Evolutionary conservation across 148 eudicot genomes (phyloP).

Genomic region (Diospyros lotus): DNA sequence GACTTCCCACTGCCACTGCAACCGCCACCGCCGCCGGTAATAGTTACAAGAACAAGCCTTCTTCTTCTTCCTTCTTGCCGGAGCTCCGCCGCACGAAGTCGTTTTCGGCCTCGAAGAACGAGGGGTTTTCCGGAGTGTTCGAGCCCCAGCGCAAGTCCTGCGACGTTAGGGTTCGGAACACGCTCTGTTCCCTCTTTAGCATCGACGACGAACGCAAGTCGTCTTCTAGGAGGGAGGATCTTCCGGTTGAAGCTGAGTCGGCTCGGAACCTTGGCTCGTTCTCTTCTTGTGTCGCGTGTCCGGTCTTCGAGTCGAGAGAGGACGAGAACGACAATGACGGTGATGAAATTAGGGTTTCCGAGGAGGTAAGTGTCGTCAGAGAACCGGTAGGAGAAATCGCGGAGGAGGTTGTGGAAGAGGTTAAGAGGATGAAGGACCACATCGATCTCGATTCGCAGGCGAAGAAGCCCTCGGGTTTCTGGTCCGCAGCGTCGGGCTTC

Average conservation of each 20-base stretch:
- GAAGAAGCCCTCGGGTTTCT: slow-evolving; percentile 60
- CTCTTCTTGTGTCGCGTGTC: slow-evolving; percentile 8
- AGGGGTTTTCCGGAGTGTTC: slow-evolving; percentile 28
- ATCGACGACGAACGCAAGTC: slow-evolving; percentile 25
- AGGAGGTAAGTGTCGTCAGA: slow-evolving; percentile 14
- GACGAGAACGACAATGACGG: slow-evolving; percentile 29
- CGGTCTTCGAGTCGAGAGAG: slow-evolving; percentile 20
- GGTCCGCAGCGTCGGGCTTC: slow-evolving; percentile 89
- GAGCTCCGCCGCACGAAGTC: slow-evolving; percentile 77
- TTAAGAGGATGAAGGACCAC: slow-evolving; percentile 79
- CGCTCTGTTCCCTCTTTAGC: slow-evolving; percentile 38
- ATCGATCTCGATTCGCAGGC: slow-evolving; percentile 62
- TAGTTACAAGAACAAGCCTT: slow-evolving; percentile 17
- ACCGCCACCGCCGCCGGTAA: background rate
- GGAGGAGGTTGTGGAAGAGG: slow-evolving; percentile 23
- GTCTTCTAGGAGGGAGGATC: background rate
- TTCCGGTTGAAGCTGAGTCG: slow-evolving; percentile 5
- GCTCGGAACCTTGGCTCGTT: slow-evolving; percentile 12
- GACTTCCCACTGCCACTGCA: slow-evolving; percentile 11
- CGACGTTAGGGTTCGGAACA: slow-evolving; percentile 46
- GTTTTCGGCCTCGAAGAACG: slow-evolving; percentile 69
- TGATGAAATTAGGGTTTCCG: slow-evolving; percentile 20
- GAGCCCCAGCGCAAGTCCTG: slow-evolving; percentile 61
- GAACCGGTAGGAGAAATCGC: slow-evolving; percentile 25
- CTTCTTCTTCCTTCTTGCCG: slow-evolving; percentile 45